A percentile compares a stretch with the other conserved stretches of the same genome.
phyloP scores from a whole-genome alignment of 2,329 filamentous ascomycete species.

The Teratosphaeria destructans region DNA sequence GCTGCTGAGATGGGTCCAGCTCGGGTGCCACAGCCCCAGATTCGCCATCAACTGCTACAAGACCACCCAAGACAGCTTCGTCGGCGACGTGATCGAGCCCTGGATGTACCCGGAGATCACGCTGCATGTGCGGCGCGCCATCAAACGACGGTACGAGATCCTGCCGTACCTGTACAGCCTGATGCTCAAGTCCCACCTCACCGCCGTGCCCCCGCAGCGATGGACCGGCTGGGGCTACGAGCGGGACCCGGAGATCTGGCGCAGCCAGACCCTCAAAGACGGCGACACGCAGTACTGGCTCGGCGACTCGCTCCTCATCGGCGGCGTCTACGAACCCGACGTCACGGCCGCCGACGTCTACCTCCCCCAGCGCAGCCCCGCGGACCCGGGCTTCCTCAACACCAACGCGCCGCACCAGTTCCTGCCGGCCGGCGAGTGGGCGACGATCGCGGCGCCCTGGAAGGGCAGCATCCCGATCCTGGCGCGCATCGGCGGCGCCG shows the following conservation, averaged over 20 bases:
- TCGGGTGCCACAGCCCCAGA: slow-evolving; percentile 57
- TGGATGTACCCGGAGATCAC: slow-evolving; percentile 67
- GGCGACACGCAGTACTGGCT: slow-evolving; percentile 67
- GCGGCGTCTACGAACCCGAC: slow-evolving; percentile 56
- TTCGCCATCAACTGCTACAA: slow-evolving; percentile 76
- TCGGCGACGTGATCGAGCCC: slow-evolving; percentile 65
- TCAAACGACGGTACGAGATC: slow-evolving; percentile 60
- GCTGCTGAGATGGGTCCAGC: slow-evolving; percentile 62
- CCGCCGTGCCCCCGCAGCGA: slow-evolving; percentile 54
- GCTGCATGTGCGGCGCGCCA: slow-evolving; percentile 50
- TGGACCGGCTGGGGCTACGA: slow-evolving; percentile 70
- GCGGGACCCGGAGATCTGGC: slow-evolving; percentile 55
- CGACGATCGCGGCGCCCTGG: slow-evolving; percentile 42
- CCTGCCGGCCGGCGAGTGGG: slow-evolving; percentile 45
- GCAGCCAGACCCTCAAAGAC: slow-evolving; percentile 42
- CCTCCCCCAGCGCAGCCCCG: slow-evolving; percentile 40
- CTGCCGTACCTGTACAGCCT: slow-evolving; percentile 63
- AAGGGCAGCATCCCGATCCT: slow-evolving; percentile 45
- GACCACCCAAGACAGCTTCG: slow-evolving; percentile 54
- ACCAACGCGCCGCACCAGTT: slow-evolving; percentile 51
- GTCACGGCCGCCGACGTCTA: slow-evolving; percentile 48
- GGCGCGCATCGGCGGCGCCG: slow-evolving; percentile 43
- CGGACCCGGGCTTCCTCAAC: slow-evolving; percentile 50
- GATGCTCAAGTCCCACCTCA: slow-evolving; percentile 50
- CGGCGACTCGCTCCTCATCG: slow-evolving; percentile 54